Evolutionary conservation across 2,329 filamentous ascomycete species (phyloP), one percentile per base, ranked within the genome.

Genomic region (Phialemoniopsis sp.): DNA sequence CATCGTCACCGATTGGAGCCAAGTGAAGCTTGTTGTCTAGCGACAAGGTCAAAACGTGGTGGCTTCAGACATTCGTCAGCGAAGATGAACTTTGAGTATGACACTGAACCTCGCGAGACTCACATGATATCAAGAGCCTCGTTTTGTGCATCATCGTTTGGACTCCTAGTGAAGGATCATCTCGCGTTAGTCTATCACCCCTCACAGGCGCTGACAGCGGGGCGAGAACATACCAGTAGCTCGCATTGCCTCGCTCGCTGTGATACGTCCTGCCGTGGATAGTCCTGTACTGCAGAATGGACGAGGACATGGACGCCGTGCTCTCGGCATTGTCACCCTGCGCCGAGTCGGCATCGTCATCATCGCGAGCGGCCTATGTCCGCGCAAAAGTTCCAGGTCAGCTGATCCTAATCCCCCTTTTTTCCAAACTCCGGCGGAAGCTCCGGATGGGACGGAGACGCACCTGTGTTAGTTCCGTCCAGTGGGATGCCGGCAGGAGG

Each of bases 231-330:
- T 43, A 54, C 53, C 54, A 56, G 29, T 58, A 56, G 31, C 50
- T 40, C 9, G 47, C 40, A 28, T 48, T 52, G 5, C 43, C 46
- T 7, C 46, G 42, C 7, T 55, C 50, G 33, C 50, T 51, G 32
- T 59, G 54, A 18, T 52, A 59, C 2, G 51, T 57, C 16, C 56
- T 47, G 1, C 55, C 55, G 10, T 55, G 42, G 30, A 57, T 42
- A 9, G 48, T 55, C 8, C 55, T 48, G 39, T 59, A 58, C 9
- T 52, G 38, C 2, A 56, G 38, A 34, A 59, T 57, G 17, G 48
- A 54, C 6, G 54, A 54, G 4, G 43, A 45, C n/a, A 58, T 46
- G 3, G 55, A 58, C 7, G 52, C 52, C 2, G 54, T 58, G 3
- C 52, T 56, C 37, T 42, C 50, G 9, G 36, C 32, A 1, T 17